Percentiles rank a stretch among this genome's conserved stretches.
Evolutionary conservation across 352 stramenopile species (phyloP).

Genomic region (Halophytophthora batemanensis): DNA sequence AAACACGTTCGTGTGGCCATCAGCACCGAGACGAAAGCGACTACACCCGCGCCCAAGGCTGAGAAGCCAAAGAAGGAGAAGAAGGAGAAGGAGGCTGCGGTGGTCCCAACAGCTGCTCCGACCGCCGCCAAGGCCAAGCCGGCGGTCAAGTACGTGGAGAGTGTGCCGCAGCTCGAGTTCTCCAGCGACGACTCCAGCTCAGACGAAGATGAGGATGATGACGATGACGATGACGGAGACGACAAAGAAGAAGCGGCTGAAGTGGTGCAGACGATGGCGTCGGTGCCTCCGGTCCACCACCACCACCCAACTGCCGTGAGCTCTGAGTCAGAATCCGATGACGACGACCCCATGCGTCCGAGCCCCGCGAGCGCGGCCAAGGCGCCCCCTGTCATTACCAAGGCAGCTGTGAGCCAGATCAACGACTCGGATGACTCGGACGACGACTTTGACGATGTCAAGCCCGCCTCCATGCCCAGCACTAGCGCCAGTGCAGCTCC

Average conservation of each 20-base stretch:
- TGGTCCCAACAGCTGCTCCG: neutral
- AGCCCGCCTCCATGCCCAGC: neutral
- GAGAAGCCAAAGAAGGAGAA: conserved; percentile 17
- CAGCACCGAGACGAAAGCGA: neutral
- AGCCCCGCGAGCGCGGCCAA: neutral
- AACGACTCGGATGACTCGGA: conserved; percentile 6
- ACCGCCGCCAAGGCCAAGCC: neutral
- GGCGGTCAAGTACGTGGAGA: conserved; percentile 43
- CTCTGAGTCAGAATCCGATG: conserved; percentile 43
- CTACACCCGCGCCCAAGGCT: conserved; percentile 1
- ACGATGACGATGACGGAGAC: conserved; percentile 1
- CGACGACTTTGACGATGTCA: conserved; percentile 20
- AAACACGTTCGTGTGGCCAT: conserved; percentile 37
- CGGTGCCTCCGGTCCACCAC: neutral
- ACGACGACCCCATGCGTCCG: conserved; percentile 20
- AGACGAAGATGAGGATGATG: conserved; percentile 14
- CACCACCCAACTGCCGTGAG: conserved; percentile 17
- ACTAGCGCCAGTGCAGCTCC: neutral
- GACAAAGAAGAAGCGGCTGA: neutral
- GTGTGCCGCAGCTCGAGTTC: conserved; percentile 53
- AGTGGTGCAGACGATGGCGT: neutral
- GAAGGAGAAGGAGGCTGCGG: conserved; percentile 12
- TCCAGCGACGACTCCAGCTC: conserved; percentile 50
- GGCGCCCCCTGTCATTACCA: neutral
- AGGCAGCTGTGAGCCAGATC: neutral